Base-by-base conservation (phyloP, 2,329 filamentous ascomycete species). In the Sordariomycetes sp. region DNA sequence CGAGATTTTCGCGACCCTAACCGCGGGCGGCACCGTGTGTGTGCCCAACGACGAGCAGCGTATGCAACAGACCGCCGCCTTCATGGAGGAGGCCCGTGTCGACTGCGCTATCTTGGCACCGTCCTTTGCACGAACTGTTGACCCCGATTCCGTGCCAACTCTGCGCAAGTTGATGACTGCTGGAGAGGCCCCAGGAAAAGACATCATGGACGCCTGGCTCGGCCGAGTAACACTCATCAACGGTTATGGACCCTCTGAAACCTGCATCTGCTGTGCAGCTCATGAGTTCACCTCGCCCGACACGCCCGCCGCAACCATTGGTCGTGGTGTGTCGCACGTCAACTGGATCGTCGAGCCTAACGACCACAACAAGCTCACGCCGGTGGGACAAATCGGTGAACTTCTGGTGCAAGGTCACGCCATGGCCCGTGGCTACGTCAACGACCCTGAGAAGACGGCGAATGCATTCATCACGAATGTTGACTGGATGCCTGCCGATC, bases 381-480 rank as follows among this genome's bases (percentile, higher is more conserved):
- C 52, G 1, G 33, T 52, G 8, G 51, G 47, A 4, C 30, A 29
- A 6, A 21, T 46, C 3, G 64, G 63, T n/a, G 64, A 68, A 42
- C 54, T 68, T n/a, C 44, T 64, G 7, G 51, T 70, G 24, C 61
- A 63, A 39, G 66, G 67, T 2, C 68, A 68, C 3, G 61, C 66
- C 17, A 63, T 78, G n/a, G 70, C 68, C 15, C 58, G 65, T 9
- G 70, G 70, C 16, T 77, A 77, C 38, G 50, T 74, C 25, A 65
- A 68, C 37, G 65, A 74, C 26, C 52, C 55, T 1, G 55, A 61
- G 32, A 70, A 69, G 46, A 75, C 72, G 0, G 55, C 54, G 11
- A 59, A 57, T 18, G 59, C 57, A 0, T 77, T 76, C 40, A 61
- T 76, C 10, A 25, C 30, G 49, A 53, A 66, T 33, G 67, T 64